Evolutionary conservation across 2,329 filamentous ascomycete genomes (phyloP).

Genomic region (Teratosphaeria zuluensis): DNA sequence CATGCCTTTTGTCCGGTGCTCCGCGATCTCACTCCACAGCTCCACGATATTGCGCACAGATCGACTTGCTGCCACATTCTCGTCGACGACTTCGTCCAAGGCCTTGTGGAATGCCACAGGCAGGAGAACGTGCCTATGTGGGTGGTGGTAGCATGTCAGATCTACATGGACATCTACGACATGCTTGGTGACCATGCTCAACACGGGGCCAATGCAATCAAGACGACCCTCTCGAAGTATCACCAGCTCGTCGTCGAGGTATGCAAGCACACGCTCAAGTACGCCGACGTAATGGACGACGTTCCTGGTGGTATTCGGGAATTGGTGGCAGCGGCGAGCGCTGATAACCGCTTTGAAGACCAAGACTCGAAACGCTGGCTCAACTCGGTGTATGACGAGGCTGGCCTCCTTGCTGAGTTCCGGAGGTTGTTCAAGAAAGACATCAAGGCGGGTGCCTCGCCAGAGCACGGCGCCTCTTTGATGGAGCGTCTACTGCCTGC

Average conservation of each 20-base stretch:
- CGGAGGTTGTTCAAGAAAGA: too few relatives aligned
- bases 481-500: conserved; percentile 3
- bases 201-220: neutral
- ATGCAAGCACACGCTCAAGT: too few relatives aligned
- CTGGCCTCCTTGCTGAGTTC: too few relatives aligned
- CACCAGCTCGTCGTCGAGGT: too few relatives aligned
- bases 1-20: neutral
- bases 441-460: too few relatives aligned
- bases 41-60: conserved; percentile 2
- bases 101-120: neutral
- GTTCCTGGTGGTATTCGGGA: too few relatives aligned
- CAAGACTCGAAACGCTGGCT: too few relatives aligned
- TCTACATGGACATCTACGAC: conserved; percentile 7
- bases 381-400: too few relatives aligned
- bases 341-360: too few relatives aligned
- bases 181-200: conserved; percentile 1
- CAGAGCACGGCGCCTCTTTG: neutral
- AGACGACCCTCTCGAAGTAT: too few relatives aligned
- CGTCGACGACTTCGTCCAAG: conserved; percentile 1
- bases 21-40: neutral
- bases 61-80: neutral
- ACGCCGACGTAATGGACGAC: too few relatives aligned
- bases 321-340: too few relatives aligned
- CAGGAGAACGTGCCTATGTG: conserved; percentile 1
- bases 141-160: conserved; percentile 3